Evolutionary conservation across 371 early-diverging fungal species (phyloP).

Genomic region (Mucor velutinosus): DNA sequence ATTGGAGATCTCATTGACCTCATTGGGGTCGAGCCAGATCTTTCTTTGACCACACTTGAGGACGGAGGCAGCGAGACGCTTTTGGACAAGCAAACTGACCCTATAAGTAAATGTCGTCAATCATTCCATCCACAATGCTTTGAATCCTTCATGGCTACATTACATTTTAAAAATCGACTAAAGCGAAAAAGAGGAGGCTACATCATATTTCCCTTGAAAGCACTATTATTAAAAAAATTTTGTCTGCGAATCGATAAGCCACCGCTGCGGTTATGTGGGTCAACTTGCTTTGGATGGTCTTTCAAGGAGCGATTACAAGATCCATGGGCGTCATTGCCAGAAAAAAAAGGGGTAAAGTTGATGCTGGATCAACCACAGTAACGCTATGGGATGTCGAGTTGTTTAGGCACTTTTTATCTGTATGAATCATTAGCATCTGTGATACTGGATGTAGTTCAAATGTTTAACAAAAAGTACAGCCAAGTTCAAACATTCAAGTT

Average conservation of each 20-base stretch:
- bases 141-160: background rate
- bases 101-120: slow-evolving; percentile 33
- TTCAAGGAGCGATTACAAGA: background rate
- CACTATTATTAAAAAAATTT: slow-evolving; percentile 4
- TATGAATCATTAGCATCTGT: no score
- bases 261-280: background rate
- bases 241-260: slow-evolving; percentile 6
- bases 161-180: slow-evolving; percentile 17
- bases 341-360: background rate
- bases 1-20: slow-evolving; percentile 92
- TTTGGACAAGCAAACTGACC: slow-evolving; percentile 87
- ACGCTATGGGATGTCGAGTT: no score
- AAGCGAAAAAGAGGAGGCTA: slow-evolving; percentile 16
- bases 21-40: slow-evolving; percentile 99
- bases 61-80: slow-evolving; percentile 98
- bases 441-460: no score
- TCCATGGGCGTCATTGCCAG: background rate
- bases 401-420: no score
- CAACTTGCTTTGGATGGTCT: background rate
- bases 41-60: slow-evolving; percentile 99
- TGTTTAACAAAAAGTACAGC: no score
- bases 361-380: background rate
- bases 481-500: no score
- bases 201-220: background rate
- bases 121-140: background rate